Percentiles rank a stretch among this genome's conserved stretches.
These are phyloP conservation scores for Lactarius deliciosus DNA, from an alignment of 768 basidiomycete species.

Conservation along the genomic window DNA sequence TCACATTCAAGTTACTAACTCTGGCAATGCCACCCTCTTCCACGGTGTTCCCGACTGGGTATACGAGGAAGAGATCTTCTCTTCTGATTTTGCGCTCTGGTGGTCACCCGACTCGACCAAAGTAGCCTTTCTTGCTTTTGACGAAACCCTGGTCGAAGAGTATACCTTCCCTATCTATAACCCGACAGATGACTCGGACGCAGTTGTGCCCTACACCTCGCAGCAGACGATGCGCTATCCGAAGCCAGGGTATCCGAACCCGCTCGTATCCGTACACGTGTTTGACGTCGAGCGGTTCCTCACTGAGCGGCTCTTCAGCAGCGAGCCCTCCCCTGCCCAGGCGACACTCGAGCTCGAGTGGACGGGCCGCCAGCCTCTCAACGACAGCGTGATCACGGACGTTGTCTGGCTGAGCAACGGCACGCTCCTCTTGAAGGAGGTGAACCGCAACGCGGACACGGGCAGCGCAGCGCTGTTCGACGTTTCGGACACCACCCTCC, in stretches of 20 bases:
- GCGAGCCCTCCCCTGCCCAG: conserved; percentile 38
- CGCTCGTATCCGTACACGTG: conserved; percentile 76
- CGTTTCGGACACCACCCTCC: conserved; percentile 36
- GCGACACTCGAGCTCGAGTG: conserved; percentile 63
- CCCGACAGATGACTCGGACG: conserved; percentile 65
- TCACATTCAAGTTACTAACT: conserved; percentile 74
- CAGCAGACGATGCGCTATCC: conserved; percentile 72
- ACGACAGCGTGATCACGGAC: conserved; percentile 75
- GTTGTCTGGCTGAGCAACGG: conserved; percentile 84
- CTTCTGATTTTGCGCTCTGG: conserved; percentile 75
- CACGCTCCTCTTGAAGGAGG: conserved; percentile 79
- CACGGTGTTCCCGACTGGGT: conserved; percentile 98
- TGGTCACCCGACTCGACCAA: conserved; percentile 80
- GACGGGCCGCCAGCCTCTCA: conserved; percentile 53
- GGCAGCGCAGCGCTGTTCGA: conserved; percentile 83
- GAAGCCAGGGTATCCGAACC: conserved; percentile 89
- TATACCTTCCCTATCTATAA: conserved; percentile 93
- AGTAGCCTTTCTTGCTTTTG: conserved; percentile 82
- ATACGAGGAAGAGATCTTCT: conserved; percentile 90
- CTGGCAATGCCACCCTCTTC: conserved; percentile 83
- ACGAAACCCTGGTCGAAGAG: conserved; percentile 86
- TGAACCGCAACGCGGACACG: conserved; percentile 77
- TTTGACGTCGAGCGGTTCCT: conserved; percentile 71
- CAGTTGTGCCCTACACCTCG: conserved; percentile 75
- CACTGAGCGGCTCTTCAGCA: neutral